These are phyloP conservation scores for Colletotrichum tamarilloi DNA, from an alignment of 2,329 filamentous ascomycete genomes.

Conservation along the genomic window DNA sequence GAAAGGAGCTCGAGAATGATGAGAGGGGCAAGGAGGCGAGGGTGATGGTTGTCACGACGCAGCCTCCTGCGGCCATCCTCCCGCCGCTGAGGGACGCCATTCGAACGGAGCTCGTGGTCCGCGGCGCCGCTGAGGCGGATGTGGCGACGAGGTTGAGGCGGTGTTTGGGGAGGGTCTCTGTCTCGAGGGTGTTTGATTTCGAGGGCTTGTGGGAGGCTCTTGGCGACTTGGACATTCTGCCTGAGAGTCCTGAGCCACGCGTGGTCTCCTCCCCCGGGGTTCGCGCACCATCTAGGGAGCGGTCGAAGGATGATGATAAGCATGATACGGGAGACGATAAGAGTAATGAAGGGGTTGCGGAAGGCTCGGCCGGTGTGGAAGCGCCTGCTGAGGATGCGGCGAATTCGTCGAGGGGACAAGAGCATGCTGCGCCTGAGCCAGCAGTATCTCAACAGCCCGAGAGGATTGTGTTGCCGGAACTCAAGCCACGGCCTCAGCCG, in stretches of 20 bases:
- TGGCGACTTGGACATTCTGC: constrained; percentile 55
- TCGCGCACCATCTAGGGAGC: background rate
- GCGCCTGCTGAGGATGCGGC: background rate
- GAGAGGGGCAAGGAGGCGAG: constrained; percentile 28
- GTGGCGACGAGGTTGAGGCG: constrained; percentile 42
- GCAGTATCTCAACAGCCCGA: background rate
- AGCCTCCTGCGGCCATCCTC: constrained; percentile 53
- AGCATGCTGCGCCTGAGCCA: background rate
- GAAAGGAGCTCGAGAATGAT: constrained; percentile 24
- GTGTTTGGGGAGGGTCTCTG: constrained; percentile 61
- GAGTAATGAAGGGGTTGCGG: background rate
- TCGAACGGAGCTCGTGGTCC: constrained; percentile 45
- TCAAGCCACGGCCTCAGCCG: background rate
- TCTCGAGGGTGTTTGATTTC: constrained; percentile 69
- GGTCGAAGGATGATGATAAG: constrained; percentile 2
- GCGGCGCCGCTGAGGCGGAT: constrained; percentile 31
- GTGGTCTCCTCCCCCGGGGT: background rate
- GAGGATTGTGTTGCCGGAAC: constrained; percentile 22
- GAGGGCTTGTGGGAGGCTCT: constrained; percentile 69
- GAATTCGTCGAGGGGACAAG: background rate
- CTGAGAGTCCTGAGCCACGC: constrained; percentile 3
- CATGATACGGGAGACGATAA: background rate
- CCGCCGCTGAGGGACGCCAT: constrained; percentile 55
- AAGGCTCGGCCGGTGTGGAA: background rate
- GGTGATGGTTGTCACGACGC: constrained; percentile 61